Base-by-base conservation (phyloP, 306 rosid species). In the Vachellia collinsii region DNA sequence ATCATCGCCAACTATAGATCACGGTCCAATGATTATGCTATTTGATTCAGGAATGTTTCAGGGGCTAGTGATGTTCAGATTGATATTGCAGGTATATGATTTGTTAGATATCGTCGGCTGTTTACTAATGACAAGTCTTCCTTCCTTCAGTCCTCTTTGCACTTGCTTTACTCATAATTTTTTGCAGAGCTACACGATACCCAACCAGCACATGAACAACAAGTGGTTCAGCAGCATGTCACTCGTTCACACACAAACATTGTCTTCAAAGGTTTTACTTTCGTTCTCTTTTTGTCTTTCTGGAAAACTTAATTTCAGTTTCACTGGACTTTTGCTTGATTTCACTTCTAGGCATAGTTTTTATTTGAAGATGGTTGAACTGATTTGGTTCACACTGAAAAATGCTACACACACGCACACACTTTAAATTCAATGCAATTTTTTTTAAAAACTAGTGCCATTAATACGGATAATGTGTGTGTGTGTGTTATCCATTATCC, bases 231-330 rank as follows among this genome's bases (percentile, higher is more conserved):
- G 81, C 83, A 86, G 61, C 81, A 11, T 7, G 74, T 77, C 83
- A 70, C 85, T 84, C 88, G 38, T 82, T 68, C 86, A 25, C 87
- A 93, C 9, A 81, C 29, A 81, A 93, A 91, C 46, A 76, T 91
- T 78, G 22, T 94, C 66, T 83, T 92, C 83, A 94, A 81, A 93
- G 99, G 99, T 93, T 83, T 67, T 62, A 48, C 67, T 25, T 61
- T 76, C 22, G 64, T 78, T 44, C n/a, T 38, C 50, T 3, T 54
- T 23, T 63, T 44, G 25, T 48, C 63, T 48, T 73, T 73, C 64
- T 68, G 73, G 65, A 58, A 44, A 43, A 54, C 23, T 82, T 65
- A 59, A 25, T 53, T 7, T 53, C 1, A 56, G 29, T 75, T 44
- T 50, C 50, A 17, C 19, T 38, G 59, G 38, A 78, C 65, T 20